Base-by-base conservation (phyloP, 768 basidiomycete species). In the Tephrocybe sp. region DNA sequence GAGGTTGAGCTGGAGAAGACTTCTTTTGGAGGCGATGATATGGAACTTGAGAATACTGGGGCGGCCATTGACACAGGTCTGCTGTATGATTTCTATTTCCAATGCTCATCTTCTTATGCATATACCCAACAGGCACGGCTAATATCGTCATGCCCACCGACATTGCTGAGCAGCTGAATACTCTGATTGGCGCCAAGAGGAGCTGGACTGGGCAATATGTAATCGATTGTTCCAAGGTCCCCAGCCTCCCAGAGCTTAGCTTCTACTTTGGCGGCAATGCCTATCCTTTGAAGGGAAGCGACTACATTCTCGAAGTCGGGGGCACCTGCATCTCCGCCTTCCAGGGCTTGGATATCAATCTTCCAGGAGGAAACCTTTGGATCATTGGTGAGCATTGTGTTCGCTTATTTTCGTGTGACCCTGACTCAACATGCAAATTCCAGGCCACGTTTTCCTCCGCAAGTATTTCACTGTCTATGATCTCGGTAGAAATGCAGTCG, bases 171-270 rank as follows among this genome's bases (percentile, higher is more conserved):
- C 92, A 98, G 92, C 75, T 99, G 61, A 98, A 99, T 71, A 75
- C 87, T 26, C 85, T 88, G 67, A 97, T 99, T 45, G 97, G 97
- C 51, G 96, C 96, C 12, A 89, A 81, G 72, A 92, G 87, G 64
- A 83, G 86, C 1, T 98, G 95, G 95, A 97, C 89, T 64, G 97
- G 96, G 32, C 96, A 98, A 69, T 97, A 96, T 64, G 83, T 83
- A 21, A 76, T 99, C 53, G 91, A 94, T 56, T 98, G 97, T 67
- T 71, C 82, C 52, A 92, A 82, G 63, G 86, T 98, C 54, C 75
- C 90, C n/a, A 65, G 62, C 22, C 82, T 99, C 31, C 97, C 97
- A 9, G 85, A 89, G 2, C 76, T 99, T 46, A 70, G 87, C 9
- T 87, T 99, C 77, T 79, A 73, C 69, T 94, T 99, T 57, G 79